A percentile compares a stretch with the other conserved stretches of the same genome.
These are phyloP conservation scores for Emydomyces testavorans DNA, from an alignment of 2,329 filamentous ascomycete species.

Conservation along the genomic window DNA sequence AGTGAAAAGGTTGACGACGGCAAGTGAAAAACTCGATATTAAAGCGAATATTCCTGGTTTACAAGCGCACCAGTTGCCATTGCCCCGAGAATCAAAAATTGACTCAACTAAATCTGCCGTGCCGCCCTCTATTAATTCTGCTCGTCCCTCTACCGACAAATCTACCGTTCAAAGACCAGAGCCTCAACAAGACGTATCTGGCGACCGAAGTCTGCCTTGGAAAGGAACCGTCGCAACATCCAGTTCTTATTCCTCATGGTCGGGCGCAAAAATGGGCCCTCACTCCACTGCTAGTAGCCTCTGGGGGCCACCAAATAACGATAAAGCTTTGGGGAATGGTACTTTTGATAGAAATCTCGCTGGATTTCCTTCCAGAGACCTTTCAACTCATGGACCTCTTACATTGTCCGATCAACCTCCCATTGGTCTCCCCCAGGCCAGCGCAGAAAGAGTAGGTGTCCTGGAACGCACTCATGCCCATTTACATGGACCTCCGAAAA, in stretches of 20 bases:
- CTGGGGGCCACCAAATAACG: conserved; percentile 47
- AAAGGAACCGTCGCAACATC: conserved; percentile 29
- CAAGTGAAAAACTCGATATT: conserved; percentile 27
- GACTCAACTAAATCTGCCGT: background rate
- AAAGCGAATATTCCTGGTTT: conserved; percentile 21
- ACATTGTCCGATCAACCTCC: conserved; percentile 30
- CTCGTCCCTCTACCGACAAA: conserved; percentile 19
- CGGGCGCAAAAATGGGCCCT: conserved; percentile 28
- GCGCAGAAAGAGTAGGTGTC: conserved; percentile 17
- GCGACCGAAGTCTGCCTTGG: conserved; percentile 30
- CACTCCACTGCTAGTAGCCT: conserved; percentile 37
- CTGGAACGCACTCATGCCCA: conserved; percentile 19
- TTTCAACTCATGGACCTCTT: conserved; percentile 32
- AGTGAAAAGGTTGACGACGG: conserved; percentile 36
- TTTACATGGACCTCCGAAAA: conserved; percentile 24
- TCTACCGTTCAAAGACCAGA: conserved; percentile 16
- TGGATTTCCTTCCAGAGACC: conserved; percentile 38
- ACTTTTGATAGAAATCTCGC: conserved; percentile 47
- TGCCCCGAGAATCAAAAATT: conserved; percentile 18
- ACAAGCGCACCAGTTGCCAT: conserved; percentile 24
- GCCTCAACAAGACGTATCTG: conserved; percentile 19
- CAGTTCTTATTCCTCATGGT: conserved; percentile 30
- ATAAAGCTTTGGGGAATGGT: conserved; percentile 51
- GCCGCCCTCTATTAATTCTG: conserved; percentile 22
- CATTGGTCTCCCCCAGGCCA: conserved; percentile 23